Percentiles rank a stretch among this genome's conserved stretches.
These are phyloP conservation scores for Boletus rubroflammeus DNA, from an alignment of 768 basidiomycete genomes.

Conservation along the genomic window DNA sequence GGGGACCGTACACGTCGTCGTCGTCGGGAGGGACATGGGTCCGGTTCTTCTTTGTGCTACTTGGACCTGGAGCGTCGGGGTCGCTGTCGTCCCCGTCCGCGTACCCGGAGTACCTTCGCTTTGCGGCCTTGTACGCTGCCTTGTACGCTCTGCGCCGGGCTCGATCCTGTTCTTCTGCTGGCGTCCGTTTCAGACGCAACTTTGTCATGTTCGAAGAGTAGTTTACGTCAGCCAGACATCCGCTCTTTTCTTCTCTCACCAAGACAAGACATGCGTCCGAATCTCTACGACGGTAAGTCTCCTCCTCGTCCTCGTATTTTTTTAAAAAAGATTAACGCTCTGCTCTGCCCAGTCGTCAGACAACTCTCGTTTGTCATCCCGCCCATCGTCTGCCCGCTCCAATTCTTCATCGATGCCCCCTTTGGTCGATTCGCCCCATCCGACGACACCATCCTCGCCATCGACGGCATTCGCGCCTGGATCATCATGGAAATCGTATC, in stretches of 20 bases:
- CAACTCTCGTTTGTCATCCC: slow-evolving; percentile 48
- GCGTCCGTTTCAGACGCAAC: slow-evolving; percentile 60
- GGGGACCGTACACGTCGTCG: slow-evolving; percentile 21
- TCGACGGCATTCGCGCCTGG: slow-evolving; percentile 68
- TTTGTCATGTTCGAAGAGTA: slow-evolving; percentile 34
- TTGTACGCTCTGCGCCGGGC: slow-evolving; percentile 40
- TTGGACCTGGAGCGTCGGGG: neutral
- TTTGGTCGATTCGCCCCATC: slow-evolving; percentile 72
- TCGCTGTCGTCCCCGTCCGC: neutral
- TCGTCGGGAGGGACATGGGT: neutral
- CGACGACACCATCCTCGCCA: slow-evolving; percentile 42
- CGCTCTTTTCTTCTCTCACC: too few relatives aligned
- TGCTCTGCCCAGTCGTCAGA: slow-evolving; percentile 25
- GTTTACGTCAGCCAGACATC: slow-evolving; percentile 22
- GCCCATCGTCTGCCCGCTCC: slow-evolving; percentile 32
- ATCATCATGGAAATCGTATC: slow-evolving; percentile 74
- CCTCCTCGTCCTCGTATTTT: too few relatives aligned
- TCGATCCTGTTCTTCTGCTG: slow-evolving; percentile 51
- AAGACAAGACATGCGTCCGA: slow-evolving; percentile 18
- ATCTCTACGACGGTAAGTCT: slow-evolving; percentile 25
- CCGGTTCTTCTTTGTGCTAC: neutral
- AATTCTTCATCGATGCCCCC: slow-evolving; percentile 64
- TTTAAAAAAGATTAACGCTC: too few relatives aligned
- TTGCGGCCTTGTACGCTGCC: slow-evolving; percentile 51
- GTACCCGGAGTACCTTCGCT: slow-evolving; percentile 25